These are phyloP conservation scores for Heliosperma pusillum DNA, from an alignment of 148 eudicot species.

Conservation along the genomic window DNA sequence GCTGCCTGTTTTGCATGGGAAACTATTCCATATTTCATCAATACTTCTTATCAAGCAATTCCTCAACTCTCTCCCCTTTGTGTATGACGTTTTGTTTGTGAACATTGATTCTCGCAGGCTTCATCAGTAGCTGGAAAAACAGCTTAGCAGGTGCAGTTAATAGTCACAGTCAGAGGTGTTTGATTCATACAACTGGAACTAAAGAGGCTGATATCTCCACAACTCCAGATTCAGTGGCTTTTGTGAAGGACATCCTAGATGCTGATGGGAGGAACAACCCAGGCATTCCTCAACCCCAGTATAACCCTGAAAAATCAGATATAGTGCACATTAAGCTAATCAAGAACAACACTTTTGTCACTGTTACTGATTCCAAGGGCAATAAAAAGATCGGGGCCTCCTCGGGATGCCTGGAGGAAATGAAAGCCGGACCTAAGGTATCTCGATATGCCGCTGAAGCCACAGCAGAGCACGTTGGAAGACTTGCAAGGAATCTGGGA, in stretches of 20 bases:
- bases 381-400: slow-evolving; percentile 66
- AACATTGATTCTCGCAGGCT: slow-evolving; percentile 14
- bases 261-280: slow-evolving; percentile 22
- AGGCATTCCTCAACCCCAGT: slow-evolving; percentile 2
- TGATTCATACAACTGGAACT: slow-evolving; percentile 48
- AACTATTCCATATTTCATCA: background rate
- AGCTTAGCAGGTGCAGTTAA: slow-evolving; percentile 15
- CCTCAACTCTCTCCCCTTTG: background rate
- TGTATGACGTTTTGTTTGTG: background rate
- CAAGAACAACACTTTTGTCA: slow-evolving; percentile 74
- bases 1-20: background rate
- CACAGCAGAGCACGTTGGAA: slow-evolving; percentile 81
- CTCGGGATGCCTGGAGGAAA: slow-evolving; percentile 55
- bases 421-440: slow-evolving; percentile 60
- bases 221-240: slow-evolving; percentile 28
- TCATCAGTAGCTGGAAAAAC: slow-evolving; percentile 25
- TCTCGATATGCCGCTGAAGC: slow-evolving; percentile 77
- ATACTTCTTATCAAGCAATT: background rate
- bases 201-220: slow-evolving; percentile 38
- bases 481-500: slow-evolving; percentile 55
- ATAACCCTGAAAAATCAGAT: slow-evolving; percentile 54
- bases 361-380: slow-evolving; percentile 80
- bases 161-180: slow-evolving; percentile 33
- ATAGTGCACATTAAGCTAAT: slow-evolving; percentile 76
- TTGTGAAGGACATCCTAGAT: slow-evolving; percentile 40